Conservation (phyloP, 176 grass and related monocot genomes). For the Musa itinerans region DNA sequence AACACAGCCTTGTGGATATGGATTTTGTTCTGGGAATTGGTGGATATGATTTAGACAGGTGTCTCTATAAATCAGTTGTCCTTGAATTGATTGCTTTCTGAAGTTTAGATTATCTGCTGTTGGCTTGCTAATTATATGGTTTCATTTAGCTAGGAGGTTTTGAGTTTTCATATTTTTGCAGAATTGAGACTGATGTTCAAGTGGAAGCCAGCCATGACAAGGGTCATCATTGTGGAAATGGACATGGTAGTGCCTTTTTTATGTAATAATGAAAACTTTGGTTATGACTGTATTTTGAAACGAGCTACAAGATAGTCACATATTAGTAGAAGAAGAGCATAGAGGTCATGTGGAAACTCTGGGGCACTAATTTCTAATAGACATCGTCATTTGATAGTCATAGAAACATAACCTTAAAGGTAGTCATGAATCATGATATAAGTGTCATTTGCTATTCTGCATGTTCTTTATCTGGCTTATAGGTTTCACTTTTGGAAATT, state of each 20-base stretch:
- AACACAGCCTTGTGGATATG: constrained; percentile 57
- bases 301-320: too few species aligned
- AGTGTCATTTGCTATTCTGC: too few species aligned
- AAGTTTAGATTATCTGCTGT: neutral
- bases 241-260: constrained; percentile 32
- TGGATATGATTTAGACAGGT: constrained; percentile 63
- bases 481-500: neutral
- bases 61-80: neutral
- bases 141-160: neutral
- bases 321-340: too few species aligned
- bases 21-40: constrained; percentile 68
- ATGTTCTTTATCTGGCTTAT: too few species aligned
- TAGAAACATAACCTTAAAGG: too few species aligned
- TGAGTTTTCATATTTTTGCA: constrained; percentile 8
- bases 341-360: neutral
- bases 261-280: neutral
- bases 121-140: neutral
- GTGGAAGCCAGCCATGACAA: constrained; percentile 27
- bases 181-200: constrained; percentile 54
- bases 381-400: too few species aligned
- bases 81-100: neutral
- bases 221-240: constrained; percentile 27
- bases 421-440: too few species aligned
- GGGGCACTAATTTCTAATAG: neutral
- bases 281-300: too few species aligned